Evolutionary conservation across 805 yeast genomes (phyloP), one percentile per base, ranked within the genome.

Genomic region (Debaryomyces castellii): DNA sequence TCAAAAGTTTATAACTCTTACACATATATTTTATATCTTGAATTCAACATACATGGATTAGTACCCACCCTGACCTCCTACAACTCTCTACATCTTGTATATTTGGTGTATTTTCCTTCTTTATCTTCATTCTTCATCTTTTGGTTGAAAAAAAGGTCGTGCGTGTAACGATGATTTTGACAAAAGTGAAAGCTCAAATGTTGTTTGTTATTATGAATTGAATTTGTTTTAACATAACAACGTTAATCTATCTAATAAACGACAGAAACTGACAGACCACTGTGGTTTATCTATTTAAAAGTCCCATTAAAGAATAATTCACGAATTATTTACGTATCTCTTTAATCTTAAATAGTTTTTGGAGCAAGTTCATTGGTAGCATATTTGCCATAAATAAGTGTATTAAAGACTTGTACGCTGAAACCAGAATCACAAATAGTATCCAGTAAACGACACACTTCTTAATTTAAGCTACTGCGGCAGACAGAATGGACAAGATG

Each of bases 1-100:
- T 72, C 24, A 60, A 58, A 48, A 66, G 67, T 4, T 54, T 62
- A 37, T 63, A 53, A 41, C 7, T 30, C 7, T 8, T 30, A 22
- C 24, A 22, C 14, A 12, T 2, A 12, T 12, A 14, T 30, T 30
- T 30, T 30, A 9, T 30, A 30, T 4, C 16, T 6, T 30, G 17
- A 30, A 14, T 30, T 16, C 12, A 30, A 16, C 10, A 30, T 30
- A 14, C 1, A 30, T 17, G 16, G 7, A 14, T 30, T 30, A 12
- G 3, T 16, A 28, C 5, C 12, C n/a, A 6, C 3, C 16, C n/a
- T 12, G 33, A 28, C 14, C 16, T 16, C 12, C 28, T 25, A 25
- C 11, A 10, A 25, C 12, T 25, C 11, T 25, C 7, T 25, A 25
- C 11, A 25, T 4, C 4, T 10, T n/a, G n/a, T n/a, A n/a, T n/a